phyloP scores from a whole-genome alignment of 371 early-diverging fungal genomes.

The Mortierella sp. region DNA sequence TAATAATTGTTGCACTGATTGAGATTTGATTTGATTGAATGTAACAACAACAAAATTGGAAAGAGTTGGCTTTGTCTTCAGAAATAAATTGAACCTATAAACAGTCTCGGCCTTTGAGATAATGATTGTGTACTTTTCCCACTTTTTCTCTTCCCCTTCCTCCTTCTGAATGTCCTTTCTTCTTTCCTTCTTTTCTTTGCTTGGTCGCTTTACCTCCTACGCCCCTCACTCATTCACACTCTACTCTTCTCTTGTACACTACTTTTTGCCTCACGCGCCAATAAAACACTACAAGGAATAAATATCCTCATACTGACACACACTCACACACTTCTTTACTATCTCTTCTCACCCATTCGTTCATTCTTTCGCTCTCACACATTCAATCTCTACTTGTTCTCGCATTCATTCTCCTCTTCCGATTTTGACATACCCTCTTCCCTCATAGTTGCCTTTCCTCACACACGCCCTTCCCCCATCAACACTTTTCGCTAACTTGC shows the following conservation, averaged over 20 bases:
- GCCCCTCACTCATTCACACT: background rate
- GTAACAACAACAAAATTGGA: background rate
- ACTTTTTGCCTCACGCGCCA: background rate
- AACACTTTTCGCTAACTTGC: background rate
- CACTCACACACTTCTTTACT: constrained; percentile 6
- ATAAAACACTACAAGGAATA: background rate
- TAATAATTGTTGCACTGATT: background rate
- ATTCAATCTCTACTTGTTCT: background rate
- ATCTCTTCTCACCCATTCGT: background rate
- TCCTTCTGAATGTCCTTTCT: background rate
- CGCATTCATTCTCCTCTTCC: constrained; percentile 2
- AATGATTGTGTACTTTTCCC: background rate
- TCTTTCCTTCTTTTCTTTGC: background rate
- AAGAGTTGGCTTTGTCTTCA: background rate
- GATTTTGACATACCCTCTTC: background rate
- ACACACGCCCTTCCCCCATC: background rate
- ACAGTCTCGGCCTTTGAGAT: background rate
- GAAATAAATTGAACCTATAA: background rate
- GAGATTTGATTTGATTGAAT: background rate
- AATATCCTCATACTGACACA: background rate
- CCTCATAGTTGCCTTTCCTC: background rate
- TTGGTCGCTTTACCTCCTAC: background rate
- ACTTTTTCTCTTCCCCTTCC: background rate
- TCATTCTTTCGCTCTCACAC: constrained; percentile 1
- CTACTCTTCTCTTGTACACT: background rate